Conservation (phyloP, 2,329 filamentous ascomycete genomes). For the Nemania diffusa region DNA sequence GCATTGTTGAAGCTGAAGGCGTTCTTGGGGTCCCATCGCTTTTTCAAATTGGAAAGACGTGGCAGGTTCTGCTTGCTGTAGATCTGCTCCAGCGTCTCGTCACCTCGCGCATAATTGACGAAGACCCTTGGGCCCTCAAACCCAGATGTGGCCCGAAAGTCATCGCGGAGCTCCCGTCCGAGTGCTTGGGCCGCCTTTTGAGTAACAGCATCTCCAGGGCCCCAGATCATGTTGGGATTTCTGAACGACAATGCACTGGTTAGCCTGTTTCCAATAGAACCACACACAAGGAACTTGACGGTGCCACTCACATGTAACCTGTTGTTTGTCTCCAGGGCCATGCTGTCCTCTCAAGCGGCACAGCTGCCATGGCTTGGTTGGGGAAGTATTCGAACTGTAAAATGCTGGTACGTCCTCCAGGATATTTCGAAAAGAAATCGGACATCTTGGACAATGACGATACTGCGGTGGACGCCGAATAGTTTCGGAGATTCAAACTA, state of each 20-base stretch:
- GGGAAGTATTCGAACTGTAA: constrained; percentile 34
- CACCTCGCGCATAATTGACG: constrained; percentile 22
- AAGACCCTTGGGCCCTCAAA: not conserved
- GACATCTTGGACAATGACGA: constrained; percentile 36
- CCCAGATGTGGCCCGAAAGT: constrained; percentile 1
- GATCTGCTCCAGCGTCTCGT: constrained; percentile 16
- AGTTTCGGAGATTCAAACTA: constrained; percentile 26
- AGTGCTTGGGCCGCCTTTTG: constrained; percentile 1
- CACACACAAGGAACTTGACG: too few species aligned
- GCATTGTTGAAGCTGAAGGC: constrained; percentile 20
- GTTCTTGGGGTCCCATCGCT: constrained; percentile 34
- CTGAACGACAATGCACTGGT: too few species aligned
- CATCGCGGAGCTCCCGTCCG: constrained; percentile 25
- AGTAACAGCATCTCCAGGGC: constrained; percentile 19
- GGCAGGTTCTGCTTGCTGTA: constrained; percentile 27
- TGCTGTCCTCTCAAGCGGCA: constrained; percentile 38
- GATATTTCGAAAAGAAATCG: constrained; percentile 32
- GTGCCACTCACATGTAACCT: constrained; percentile 35
- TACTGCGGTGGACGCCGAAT: constrained; percentile 20
- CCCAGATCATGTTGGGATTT: too few species aligned
- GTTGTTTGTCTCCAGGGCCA: constrained; percentile 43
- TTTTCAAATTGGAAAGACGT: constrained; percentile 28
- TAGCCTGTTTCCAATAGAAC: too few species aligned
- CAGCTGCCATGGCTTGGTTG: constrained; percentile 28
- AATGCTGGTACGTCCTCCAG: constrained; percentile 16